Conservation (phyloP, 176 grass and related monocot genomes). For the Areca catechu region DNA sequence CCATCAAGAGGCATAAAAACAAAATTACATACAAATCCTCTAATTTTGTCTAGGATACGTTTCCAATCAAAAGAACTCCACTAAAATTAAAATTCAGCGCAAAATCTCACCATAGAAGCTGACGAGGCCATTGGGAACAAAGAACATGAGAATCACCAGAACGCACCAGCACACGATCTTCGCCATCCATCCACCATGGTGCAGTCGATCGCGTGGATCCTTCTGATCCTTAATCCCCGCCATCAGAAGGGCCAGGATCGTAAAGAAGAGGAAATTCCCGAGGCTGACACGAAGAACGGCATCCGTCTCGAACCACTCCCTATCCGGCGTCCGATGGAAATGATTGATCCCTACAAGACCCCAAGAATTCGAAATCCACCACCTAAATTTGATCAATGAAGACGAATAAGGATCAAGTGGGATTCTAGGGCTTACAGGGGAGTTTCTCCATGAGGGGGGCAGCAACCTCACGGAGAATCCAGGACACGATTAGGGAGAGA, state of each 20-base stretch:
- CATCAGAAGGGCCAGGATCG: conserved; percentile 83
- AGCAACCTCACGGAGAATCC: conserved; percentile 94
- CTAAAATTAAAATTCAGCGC: too few relatives aligned
- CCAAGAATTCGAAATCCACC: neutral
- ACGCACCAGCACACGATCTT: conserved; percentile 96
- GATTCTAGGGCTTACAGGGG: conserved; percentile 44
- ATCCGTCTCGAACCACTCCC: conserved; percentile 99
- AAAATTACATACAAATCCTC: too few relatives aligned
- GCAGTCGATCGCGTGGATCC: conserved; percentile 87
- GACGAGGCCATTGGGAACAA: conserved; percentile 84
- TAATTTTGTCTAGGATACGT: too few relatives aligned
- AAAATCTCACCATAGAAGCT: conserved; percentile 76
- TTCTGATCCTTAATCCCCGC: conserved; percentile 97
- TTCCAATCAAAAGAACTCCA: too few relatives aligned
- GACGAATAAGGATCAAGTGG: too few relatives aligned
- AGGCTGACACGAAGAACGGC: conserved; percentile 96
- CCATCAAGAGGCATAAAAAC: too few relatives aligned
- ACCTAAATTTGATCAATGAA: neutral
- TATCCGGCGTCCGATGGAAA: conserved; percentile 86
- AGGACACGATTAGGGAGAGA: conserved; percentile 89
- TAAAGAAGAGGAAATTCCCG: conserved; percentile 98
- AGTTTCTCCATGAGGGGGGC: conserved; percentile 88
- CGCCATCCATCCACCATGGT: conserved; percentile 96
- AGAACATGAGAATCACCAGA: conserved; percentile 91
- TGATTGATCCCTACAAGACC: conserved; percentile 83